Conservation (phyloP, 2,329 filamentous ascomycete genomes). For the Cladobotryum protrusum region DNA sequence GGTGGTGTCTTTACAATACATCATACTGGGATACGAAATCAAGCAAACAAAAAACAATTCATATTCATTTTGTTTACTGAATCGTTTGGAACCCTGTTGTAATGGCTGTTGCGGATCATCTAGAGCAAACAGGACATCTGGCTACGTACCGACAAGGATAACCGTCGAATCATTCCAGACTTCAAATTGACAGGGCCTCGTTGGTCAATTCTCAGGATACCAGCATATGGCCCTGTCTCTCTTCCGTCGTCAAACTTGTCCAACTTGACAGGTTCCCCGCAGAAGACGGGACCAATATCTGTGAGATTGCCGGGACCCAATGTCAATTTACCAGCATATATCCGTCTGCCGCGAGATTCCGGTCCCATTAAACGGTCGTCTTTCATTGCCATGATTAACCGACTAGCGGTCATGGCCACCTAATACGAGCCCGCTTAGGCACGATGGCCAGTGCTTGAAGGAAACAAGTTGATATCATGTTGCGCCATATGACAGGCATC, state of each 20-base stretch:
- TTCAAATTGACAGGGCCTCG: neutral
- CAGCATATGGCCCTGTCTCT: constrained; percentile 5
- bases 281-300: constrained; percentile 9
- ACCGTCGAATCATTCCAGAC: neutral
- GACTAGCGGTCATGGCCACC: neutral
- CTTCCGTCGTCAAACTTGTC: constrained; percentile 10
- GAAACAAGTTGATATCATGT: neutral
- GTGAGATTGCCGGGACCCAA: constrained; percentile 10
- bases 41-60: neutral
- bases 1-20: neutral
- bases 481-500: neutral
- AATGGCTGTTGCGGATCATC: too few relatives aligned
- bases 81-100: neutral
- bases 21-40: neutral
- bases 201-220: constrained; percentile 8
- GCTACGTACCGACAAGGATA: too few relatives aligned
- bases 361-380: neutral
- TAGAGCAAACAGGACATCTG: neutral
- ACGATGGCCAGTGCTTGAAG: neutral
- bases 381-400: constrained; percentile 5
- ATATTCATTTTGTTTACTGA: neutral
- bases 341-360: neutral
- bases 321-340: constrained; percentile 4
- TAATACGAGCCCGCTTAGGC: neutral
- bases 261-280: constrained; percentile 13